Evolutionary conservation across 257 asterid genomes (phyloP).

Genomic region (Gynochthodes officinalis): DNA sequence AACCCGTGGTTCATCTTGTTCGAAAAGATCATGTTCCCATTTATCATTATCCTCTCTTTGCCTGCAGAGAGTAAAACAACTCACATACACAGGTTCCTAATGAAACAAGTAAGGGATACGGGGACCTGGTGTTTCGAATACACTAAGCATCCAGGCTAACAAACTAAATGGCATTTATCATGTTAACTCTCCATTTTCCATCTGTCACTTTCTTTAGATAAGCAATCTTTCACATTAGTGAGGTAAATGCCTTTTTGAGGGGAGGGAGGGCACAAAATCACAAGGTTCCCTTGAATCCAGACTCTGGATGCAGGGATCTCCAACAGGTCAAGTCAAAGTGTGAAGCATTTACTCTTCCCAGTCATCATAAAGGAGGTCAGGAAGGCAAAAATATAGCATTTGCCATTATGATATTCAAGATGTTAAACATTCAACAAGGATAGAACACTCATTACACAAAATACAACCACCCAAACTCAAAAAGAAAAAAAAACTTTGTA

Average conservation of each 20-base stretch:
- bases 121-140: not conserved
- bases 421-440: not conserved
- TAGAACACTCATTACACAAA: not conserved
- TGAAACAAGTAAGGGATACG: constrained; percentile 11
- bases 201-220: not conserved
- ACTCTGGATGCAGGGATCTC: not conserved
- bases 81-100: constrained; percentile 21
- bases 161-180: not conserved
- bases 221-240: not conserved
- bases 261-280: not conserved
- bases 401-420: not conserved
- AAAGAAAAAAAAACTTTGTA: not conserved
- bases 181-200: not conserved
- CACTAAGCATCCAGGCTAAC: not conserved
- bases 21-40: constrained; percentile 88
- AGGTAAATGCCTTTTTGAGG: not conserved
- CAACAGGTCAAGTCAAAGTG: not conserved
- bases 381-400: not conserved
- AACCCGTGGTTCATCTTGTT: constrained; percentile 36
- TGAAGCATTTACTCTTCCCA: not conserved
- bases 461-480: not conserved
- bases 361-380: not conserved
- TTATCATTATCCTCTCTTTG: constrained; percentile 82
- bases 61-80: constrained; percentile 44
- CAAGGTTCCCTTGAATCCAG: not conserved